phyloP scores from a whole-genome alignment of 306 rosid genomes.

The Quercus parvula region DNA sequence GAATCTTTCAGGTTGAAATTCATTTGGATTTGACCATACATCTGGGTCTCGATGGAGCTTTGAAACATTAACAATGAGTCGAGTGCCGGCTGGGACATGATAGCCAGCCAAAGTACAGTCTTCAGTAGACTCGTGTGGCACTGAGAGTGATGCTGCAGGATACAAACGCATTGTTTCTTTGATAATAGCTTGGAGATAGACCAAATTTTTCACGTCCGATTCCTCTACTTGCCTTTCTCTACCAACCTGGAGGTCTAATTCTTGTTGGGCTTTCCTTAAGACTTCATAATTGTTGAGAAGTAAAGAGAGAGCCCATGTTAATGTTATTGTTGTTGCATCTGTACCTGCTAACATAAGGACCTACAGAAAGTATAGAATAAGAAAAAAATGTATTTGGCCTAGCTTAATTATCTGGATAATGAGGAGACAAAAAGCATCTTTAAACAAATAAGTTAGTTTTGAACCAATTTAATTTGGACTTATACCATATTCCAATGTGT shows the following conservation, averaged over 20 bases:
- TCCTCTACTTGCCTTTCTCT: conserved; percentile 22
- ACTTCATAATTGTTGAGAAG: conserved; percentile 2
- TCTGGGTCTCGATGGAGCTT: conserved; percentile 29
- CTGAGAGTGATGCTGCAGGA: conserved; percentile 18
- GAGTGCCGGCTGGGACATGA: conserved; percentile 17
- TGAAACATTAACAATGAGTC: conserved; percentile 13
- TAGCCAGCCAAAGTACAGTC: conserved; percentile 29
- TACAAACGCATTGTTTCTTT: conserved; percentile 36
- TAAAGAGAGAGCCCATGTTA: conserved; percentile 22
- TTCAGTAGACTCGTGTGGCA: conserved; percentile 18
- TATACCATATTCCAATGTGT: no score
- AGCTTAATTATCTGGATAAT: neutral
- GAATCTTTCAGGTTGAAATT: conserved; percentile 30
- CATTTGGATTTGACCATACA: conserved; percentile 30
- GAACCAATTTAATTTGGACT: no score
- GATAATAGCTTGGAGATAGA: conserved; percentile 26
- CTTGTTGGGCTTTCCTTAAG: conserved; percentile 8
- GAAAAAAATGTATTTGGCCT: no score
- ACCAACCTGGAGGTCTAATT: conserved; percentile 16
- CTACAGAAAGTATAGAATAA: neutral
- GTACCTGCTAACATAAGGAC: conserved; percentile 4
- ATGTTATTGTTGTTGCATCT: conserved; percentile 7
- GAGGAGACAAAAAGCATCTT: no score
- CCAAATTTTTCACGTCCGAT: conserved; percentile 19
- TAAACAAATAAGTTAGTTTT: no score